Evolutionary conservation across 73 alveolate genomes (phyloP), one percentile per base, ranked within the genome.

Genomic region (Tetrahymena thermophila): DNA sequence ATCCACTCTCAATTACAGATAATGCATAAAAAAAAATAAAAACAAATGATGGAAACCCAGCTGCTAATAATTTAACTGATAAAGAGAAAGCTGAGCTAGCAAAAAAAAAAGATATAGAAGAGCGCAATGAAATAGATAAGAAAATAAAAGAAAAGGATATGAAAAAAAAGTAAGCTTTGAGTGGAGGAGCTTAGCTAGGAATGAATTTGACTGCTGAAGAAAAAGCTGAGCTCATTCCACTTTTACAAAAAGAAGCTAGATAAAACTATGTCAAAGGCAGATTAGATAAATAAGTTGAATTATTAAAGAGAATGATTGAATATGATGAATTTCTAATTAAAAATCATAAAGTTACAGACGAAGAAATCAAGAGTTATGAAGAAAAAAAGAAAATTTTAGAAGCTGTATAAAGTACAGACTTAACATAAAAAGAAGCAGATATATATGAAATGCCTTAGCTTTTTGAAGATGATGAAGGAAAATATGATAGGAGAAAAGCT

Each of bases 261-360:
- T 93, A 97, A 97, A 97, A 97, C 55, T 99, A 98, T 97, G 96
- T 99, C 56, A 97, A 97, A 94, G 96, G 96, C 55, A 96, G 99
- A 95, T 99, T 97, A 83, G 98, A 96, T 95, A 99, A 98, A 94
- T 98, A 99, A 96, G 96, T 98, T 19, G 99, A 98, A 94, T 94
- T 99, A 34, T 97, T 98, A 58, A 96, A 98, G 97, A 96, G 99
- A 93, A 84, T 97, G 93, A 93, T 98, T 17, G 99, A 98, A 31
- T 99, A 98, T 94, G 99, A 99, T 85, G 94, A 98, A 89, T 94
- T 97, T 56, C 85, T 98, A 56, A 98, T 99, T 85, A 96, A 97
- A 56, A 99, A 98, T 35, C 95, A 94, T 9, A 97, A 96, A 28
- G 97, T 99, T 38, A 97, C 99, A 10, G 98, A 97, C 85, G 96